Conservation (phyloP, 164 flowering plant genomes). For the Nelumbo lutea region DNA sequence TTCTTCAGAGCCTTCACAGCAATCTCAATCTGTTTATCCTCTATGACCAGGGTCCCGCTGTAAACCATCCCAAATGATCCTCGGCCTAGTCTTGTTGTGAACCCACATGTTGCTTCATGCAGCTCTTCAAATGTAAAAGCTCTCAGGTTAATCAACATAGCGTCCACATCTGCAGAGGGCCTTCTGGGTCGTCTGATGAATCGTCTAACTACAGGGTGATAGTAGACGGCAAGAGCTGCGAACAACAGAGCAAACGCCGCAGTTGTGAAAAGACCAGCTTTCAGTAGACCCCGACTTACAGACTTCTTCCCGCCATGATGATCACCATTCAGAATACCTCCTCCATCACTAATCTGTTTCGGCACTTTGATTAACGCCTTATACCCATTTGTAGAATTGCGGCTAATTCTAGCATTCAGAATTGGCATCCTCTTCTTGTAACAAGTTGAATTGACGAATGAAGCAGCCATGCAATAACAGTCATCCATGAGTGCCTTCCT, state of each 20-base stretch:
- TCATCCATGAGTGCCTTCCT: slow-evolving; percentile 18
- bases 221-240: not conserved
- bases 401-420: slow-evolving; percentile 14
- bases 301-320: not conserved
- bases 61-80: too few species aligned
- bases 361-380: slow-evolving; percentile 21
- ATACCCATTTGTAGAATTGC: slow-evolving; percentile 8
- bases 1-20: slow-evolving; percentile 10
- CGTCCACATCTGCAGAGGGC: too few species aligned
- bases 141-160: too few species aligned
- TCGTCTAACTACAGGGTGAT: not conserved
- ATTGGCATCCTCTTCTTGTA: slow-evolving; percentile 19
- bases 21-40: too few species aligned
- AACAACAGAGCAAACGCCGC: not conserved
- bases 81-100: too few species aligned
- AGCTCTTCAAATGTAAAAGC: too few species aligned
- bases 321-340: too few species aligned
- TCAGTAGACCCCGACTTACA: not conserved
- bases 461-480: slow-evolving; percentile 21
- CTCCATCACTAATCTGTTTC: not conserved
- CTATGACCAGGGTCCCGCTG: too few species aligned
- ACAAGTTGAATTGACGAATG: slow-evolving; percentile 12
- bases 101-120: too few species aligned
- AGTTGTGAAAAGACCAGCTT: slow-evolving; percentile 4
- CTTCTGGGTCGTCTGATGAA: too few species aligned